A percentile compares a stretch with the other conserved stretches of the same genome.
Evolutionary conservation across 208 protist genomes (phyloP).

Genomic region (Trichomonas tenax): DNA sequence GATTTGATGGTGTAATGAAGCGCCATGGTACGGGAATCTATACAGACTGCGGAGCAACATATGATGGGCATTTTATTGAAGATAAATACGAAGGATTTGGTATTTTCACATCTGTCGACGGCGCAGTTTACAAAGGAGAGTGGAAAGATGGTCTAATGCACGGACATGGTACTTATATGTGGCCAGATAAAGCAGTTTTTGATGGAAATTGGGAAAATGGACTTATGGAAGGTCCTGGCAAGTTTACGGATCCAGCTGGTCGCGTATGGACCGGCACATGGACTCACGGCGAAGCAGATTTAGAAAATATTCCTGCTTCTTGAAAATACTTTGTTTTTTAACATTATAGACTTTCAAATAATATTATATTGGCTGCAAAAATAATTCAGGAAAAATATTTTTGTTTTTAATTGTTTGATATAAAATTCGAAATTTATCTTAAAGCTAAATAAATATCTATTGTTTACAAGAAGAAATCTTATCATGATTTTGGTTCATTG

Average conservation of each 20-base stretch:
- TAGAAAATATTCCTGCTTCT: not conserved
- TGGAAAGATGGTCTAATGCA: not conserved
- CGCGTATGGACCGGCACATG: not conserved
- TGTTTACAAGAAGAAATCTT: too few species aligned
- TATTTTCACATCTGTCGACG: not conserved
- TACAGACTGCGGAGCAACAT: constrained; percentile 10
- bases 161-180: not conserved
- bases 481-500: too few species aligned
- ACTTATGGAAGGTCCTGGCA: not conserved
- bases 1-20: not conserved
- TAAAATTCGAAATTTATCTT: too few species aligned
- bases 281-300: not conserved
- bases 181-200: not conserved
- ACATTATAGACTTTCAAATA: not conserved
- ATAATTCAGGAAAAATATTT: too few species aligned
- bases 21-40: not conserved
- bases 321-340: not conserved
- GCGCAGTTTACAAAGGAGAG: not conserved
- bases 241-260: not conserved
- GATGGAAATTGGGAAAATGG: constrained; percentile 16
- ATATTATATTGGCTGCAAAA: too few species aligned
- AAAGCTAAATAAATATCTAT: too few species aligned
- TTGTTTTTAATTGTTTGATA: too few species aligned
- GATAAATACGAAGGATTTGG: not conserved
- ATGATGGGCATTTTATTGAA: constrained; percentile 16